phyloP scores from a whole-genome alignment of 352 stramenopile genomes.

The Pseudoperonospora humuli region DNA sequence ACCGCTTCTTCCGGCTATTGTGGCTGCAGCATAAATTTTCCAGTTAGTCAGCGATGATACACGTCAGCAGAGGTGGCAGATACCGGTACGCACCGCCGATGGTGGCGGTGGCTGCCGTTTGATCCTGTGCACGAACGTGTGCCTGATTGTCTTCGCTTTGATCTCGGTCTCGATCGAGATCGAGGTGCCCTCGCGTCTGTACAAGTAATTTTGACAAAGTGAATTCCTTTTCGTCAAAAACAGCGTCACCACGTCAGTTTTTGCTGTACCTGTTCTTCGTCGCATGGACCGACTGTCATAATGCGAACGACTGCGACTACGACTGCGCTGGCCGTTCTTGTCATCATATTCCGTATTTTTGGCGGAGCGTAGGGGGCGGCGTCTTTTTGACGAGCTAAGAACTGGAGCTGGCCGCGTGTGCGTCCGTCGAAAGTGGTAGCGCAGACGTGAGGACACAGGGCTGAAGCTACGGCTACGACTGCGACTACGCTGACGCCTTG shows the following conservation, averaged over 20 bases:
- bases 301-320: constrained; percentile 16
- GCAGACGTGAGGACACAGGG: constrained; percentile 31
- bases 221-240: neutral
- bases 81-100: constrained; percentile 12
- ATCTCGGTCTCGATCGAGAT: constrained; percentile 28
- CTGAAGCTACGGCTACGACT: constrained; percentile 28
- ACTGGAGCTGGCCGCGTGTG: constrained; percentile 11
- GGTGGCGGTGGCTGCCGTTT: constrained; percentile 15
- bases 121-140: constrained; percentile 21
- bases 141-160: constrained; percentile 17
- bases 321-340: constrained; percentile 10
- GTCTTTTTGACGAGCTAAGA: constrained; percentile 8
- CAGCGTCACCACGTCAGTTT: neutral
- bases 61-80: neutral
- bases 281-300: constrained; percentile 20
- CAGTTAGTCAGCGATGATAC: neutral
- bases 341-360: constrained; percentile 9
- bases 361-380: constrained; percentile 9
- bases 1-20: constrained; percentile 18
- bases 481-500: constrained; percentile 18
- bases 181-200: constrained; percentile 20
- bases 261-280: constrained; percentile 18
- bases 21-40: constrained; percentile 4
- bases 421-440: constrained; percentile 20
- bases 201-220: neutral